These are phyloP conservation scores for Huntiella abstrusa DNA, from an alignment of 2,329 filamentous ascomycete genomes.

Conservation along the genomic window DNA sequence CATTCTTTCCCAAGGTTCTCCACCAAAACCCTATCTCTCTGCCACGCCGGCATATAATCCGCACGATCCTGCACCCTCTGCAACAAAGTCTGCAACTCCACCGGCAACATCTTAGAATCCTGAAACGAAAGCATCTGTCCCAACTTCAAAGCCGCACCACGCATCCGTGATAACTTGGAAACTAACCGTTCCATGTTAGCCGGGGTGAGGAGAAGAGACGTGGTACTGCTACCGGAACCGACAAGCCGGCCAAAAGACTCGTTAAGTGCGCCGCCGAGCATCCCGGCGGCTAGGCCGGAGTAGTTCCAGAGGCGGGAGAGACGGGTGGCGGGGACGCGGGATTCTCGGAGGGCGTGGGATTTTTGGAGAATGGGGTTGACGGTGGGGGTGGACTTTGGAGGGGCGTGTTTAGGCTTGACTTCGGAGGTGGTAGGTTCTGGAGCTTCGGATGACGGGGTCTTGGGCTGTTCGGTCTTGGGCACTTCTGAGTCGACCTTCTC, in stretches of 20 bases:
- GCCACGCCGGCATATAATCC: conserved; percentile 93
- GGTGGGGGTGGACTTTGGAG: not conserved
- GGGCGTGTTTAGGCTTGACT: not conserved
- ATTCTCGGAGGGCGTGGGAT: conserved; percentile 62
- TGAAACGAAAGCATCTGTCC: conserved; percentile 98
- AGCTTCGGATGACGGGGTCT: conserved; percentile 21
- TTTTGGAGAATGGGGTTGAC: conserved; percentile 14
- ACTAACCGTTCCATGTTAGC: conserved; percentile 88
- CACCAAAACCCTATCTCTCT: conserved; percentile 67
- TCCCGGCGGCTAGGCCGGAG: conserved; percentile 75
- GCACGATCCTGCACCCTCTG: conserved; percentile 91
- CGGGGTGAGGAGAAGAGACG: conserved; percentile 69
- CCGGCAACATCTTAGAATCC: conserved; percentile 85
- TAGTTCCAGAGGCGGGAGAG: conserved; percentile 89
- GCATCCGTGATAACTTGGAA: conserved; percentile 83
- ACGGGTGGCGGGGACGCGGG: conserved; percentile 72
- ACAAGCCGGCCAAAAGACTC: conserved; percentile 69
- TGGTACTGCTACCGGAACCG: conserved; percentile 36
- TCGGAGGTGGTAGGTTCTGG: not conserved
- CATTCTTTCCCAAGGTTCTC: conserved; percentile 67
- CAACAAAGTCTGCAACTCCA: conserved; percentile 69
- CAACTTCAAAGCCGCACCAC: conserved; percentile 87
- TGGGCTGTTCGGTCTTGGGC: conserved; percentile 7
- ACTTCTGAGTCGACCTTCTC: too few relatives aligned
- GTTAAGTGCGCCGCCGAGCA: conserved; percentile 80